Percentiles rank a stretch among this genome's conserved stretches.
Conservation (phyloP, 2,329 filamentous ascomycete genomes). For the Trichoderma atroviride region DNA sequence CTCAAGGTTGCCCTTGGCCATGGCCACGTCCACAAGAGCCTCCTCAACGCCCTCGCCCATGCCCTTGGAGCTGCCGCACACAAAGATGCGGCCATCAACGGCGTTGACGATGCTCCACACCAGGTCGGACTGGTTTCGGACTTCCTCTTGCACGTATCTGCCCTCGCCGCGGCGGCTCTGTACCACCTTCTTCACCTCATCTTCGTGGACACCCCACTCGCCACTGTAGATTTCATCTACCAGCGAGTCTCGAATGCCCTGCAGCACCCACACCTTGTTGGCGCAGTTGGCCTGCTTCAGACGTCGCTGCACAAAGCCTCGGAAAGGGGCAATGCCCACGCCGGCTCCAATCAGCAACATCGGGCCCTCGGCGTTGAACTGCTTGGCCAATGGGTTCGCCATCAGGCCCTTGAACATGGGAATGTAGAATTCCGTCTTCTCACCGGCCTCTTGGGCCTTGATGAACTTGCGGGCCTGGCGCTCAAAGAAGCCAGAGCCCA, state of each 20-base stretch:
- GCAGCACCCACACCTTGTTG: constrained; percentile 97
- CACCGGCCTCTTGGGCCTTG: constrained; percentile 64
- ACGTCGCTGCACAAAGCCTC: constrained; percentile 92
- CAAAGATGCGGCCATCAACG: constrained; percentile 93
- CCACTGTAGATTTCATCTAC: constrained; percentile 96
- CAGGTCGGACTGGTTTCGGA: constrained; percentile 86
- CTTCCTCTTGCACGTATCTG: constrained; percentile 95
- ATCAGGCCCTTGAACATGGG: constrained; percentile 99
- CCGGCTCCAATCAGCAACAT: constrained; percentile 98
- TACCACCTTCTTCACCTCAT: constrained; percentile 80
- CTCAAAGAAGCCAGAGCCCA: constrained; percentile 93
- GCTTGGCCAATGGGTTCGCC: constrained; percentile 89
- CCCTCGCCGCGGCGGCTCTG: constrained; percentile 76
- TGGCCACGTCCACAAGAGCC: constrained; percentile 85
- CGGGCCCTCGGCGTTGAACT: constrained; percentile 90
- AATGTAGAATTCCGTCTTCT: constrained; percentile 67
- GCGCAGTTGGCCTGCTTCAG: constrained; percentile 93
- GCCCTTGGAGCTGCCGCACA: constrained; percentile 91
- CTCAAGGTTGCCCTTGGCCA: constrained; percentile 87
- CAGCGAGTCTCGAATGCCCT: constrained; percentile 90
- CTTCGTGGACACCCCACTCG: constrained; percentile 92
- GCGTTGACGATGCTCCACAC: constrained; percentile 98
- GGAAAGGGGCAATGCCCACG: constrained; percentile 95
- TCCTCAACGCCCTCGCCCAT: constrained; percentile 97
- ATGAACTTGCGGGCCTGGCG: constrained; percentile 75